Percentiles rank a stretch among this genome's conserved stretches.
phyloP scores from a whole-genome alignment of 2,329 filamentous ascomycete genomes.

The Domatiomyces globalis region DNA sequence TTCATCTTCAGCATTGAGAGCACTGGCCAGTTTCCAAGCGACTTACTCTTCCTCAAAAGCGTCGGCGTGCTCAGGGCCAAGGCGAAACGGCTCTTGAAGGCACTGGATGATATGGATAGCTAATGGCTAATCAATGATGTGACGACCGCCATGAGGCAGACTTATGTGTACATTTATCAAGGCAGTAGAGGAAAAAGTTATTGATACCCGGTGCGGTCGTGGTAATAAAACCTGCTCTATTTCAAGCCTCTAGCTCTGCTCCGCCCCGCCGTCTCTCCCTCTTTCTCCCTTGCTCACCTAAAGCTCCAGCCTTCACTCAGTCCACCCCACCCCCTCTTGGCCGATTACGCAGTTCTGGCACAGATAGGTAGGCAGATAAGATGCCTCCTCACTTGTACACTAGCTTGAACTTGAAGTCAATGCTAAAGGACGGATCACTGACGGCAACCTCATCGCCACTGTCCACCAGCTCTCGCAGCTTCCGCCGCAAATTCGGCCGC shows the following conservation, averaged over 20 bases:
- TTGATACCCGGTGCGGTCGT: neutral
- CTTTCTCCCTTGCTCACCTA: neutral
- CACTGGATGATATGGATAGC: constrained; percentile 28
- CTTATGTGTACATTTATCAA: constrained; percentile 8
- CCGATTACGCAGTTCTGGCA: too few species aligned
- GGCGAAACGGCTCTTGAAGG: constrained; percentile 41
- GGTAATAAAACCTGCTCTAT: neutral
- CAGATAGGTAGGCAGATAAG: too few species aligned
- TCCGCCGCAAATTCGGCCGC: constrained; percentile 64
- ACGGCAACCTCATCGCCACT: constrained; percentile 83
- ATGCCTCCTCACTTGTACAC: constrained; percentile 27
- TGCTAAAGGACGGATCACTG: constrained; percentile 75
- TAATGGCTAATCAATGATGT: constrained; percentile 18
- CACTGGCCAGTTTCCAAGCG: constrained; percentile 86
- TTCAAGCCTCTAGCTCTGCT: neutral
- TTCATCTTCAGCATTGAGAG: constrained; percentile 97
- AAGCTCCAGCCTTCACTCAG: neutral
- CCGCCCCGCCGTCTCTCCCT: neutral
- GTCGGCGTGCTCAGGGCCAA: constrained; percentile 76
- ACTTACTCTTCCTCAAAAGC: constrained; percentile 82
- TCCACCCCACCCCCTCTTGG: constrained; percentile 3
- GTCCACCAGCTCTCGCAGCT: constrained; percentile 59
- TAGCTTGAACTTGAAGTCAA: constrained; percentile 51
- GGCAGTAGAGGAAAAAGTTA: constrained; percentile 24
- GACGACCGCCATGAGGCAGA: neutral